Evolutionary conservation across 495 filamentous ascomycete species (phyloP).

Genomic region (Hypoxylon subgilvum): DNA sequence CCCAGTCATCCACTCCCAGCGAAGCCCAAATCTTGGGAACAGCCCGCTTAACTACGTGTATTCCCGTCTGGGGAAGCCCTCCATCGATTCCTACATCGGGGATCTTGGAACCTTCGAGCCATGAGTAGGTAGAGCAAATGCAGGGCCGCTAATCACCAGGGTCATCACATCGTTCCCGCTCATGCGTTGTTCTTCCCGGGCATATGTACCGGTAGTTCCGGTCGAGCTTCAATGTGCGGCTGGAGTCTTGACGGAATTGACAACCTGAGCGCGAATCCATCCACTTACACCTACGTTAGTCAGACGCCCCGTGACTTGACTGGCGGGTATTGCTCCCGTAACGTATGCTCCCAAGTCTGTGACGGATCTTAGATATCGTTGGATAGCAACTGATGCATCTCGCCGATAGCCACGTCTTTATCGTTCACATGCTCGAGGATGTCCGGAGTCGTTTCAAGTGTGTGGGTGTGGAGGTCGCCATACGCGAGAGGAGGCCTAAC

Average conservation of each 20-base stretch:
- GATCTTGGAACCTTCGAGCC: constrained; percentile 37
- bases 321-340: not conserved
- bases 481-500: constrained; percentile 12
- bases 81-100: constrained; percentile 37
- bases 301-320: not conserved
- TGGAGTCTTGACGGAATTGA: constrained; percentile 9
- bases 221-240: constrained; percentile 29
- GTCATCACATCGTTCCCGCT: constrained; percentile 38
- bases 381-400: constrained; percentile 26
- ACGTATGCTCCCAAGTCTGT: constrained; percentile 17
- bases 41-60: constrained; percentile 39
- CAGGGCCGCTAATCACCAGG: constrained; percentile 34
- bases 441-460: constrained; percentile 9
- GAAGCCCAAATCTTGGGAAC: constrained; percentile 39
- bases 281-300: constrained; percentile 1
- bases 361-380: constrained; percentile 21
- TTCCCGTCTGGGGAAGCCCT: constrained; percentile 35
- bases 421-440: constrained; percentile 17
- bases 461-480: constrained; percentile 25
- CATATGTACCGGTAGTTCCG: constrained; percentile 39
- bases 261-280: constrained; percentile 22
- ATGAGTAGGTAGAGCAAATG: constrained; percentile 27
- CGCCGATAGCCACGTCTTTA: constrained; percentile 30
- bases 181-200: constrained; percentile 39
- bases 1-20: constrained; percentile 33